Conservation (phyloP, 192 early-diverging fungal genomes). For the Backusella parvicylindrica region DNA sequence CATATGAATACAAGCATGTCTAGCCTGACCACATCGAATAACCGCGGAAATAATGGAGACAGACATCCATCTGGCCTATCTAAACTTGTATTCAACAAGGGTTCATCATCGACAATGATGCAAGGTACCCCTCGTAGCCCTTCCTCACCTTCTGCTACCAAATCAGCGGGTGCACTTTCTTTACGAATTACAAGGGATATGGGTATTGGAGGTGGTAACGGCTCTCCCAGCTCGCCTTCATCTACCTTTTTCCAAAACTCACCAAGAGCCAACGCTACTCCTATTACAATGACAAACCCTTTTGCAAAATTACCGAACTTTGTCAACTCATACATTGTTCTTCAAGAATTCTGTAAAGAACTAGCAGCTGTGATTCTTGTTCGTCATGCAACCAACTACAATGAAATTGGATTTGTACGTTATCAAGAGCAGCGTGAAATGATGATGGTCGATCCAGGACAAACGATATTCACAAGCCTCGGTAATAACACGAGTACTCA, state of each 20-base stretch:
- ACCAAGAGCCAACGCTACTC: constrained; percentile 28
- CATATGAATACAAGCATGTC: constrained; percentile 4
- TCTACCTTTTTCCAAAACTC: constrained; percentile 32
- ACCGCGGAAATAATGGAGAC: background rate
- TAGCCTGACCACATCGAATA: background rate
- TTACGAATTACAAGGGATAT: constrained; percentile 6
- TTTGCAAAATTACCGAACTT: constrained; percentile 44
- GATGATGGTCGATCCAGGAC: constrained; percentile 3
- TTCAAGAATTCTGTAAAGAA: constrained; percentile 64
- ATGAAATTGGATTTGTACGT: constrained; percentile 19
- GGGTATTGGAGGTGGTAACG: background rate
- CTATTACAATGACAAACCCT: constrained; percentile 36
- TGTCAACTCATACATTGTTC: constrained; percentile 55
- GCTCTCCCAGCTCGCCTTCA: constrained; percentile 8
- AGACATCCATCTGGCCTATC: constrained; percentile 18
- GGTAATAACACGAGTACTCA: background rate
- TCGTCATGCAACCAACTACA: constrained; percentile 36
- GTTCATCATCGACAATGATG: constrained; percentile 6
- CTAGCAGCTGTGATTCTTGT: constrained; percentile 54
- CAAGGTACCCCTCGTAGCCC: constrained; percentile 8
- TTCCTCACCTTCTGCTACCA: constrained; percentile 13
- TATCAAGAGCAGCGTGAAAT: constrained; percentile 14
- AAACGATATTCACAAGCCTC: background rate
- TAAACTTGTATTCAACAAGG: constrained; percentile 28
- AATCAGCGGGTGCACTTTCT: constrained; percentile 19